Base-by-base conservation (phyloP, 2,329 filamentous ascomycete species). In the Venturia nashicola region DNA sequence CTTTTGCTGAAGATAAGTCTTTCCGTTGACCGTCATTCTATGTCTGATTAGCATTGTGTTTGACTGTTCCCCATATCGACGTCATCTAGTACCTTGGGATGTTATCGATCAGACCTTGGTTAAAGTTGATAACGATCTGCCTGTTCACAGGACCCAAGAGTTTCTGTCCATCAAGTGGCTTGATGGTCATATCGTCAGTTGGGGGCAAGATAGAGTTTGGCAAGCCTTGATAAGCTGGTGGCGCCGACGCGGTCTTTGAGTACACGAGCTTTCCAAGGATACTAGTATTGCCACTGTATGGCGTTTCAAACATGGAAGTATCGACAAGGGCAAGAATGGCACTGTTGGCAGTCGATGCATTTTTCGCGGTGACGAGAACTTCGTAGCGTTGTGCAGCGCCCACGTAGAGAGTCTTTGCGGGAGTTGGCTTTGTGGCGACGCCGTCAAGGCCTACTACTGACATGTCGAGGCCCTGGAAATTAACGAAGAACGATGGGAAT, bases 1-100 rank as follows among this genome's bases (percentile, higher is more conserved):
- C 71, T 90, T 89, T 59, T 88, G 89, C 0, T 76, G 63, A 3
- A 83, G 81, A 73, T 92, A 96, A 36, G 88, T 90, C 34, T 90
- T 83, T 73, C 90, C 86, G 78, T 93, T 92, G 20, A 60, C 11
- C 6, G 8, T 27, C 39, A 60, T 60, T 60, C 51, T 57, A 20
- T 5, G 32, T n/a, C 12, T 18, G 5, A 32, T 57, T 6, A 57
- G 51, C 27, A 18, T 18, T 74, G 80, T 79, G 70, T 78, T 79
- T n/a, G 77, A 78, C 64, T 90, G 90, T 74, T 78, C 79, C 1
- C 82, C 82, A 1, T 88, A 88, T 65, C 91, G 81, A 27, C 68
- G 6, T 85, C 80, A 83, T 89, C 89, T 65, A 76, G 76, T 67
- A 80, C 65, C 54, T 62, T 36, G 59, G 40, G 16, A 65, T 43